Percentiles rank a stretch among this genome's conserved stretches.
Conservation (phyloP, 2,329 filamentous ascomycete genomes). For the Sarocladium kiliense region DNA sequence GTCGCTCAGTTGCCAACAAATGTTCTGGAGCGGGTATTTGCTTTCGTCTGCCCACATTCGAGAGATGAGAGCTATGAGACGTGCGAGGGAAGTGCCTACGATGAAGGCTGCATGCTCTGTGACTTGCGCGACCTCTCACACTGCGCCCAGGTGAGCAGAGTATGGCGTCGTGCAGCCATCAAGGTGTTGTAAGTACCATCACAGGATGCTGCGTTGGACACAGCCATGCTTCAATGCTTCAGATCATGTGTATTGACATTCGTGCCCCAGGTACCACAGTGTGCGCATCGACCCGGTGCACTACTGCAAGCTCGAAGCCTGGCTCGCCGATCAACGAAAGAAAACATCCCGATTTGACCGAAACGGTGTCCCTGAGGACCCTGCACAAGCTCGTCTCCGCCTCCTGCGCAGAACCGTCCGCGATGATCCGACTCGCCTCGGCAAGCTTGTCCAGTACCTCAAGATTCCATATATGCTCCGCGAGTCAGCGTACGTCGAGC, state of each 20-base stretch:
- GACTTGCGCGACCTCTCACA: constrained; percentile 83
- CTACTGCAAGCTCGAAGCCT: constrained; percentile 83
- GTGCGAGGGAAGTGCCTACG: constrained; percentile 73
- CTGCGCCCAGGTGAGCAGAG: constrained; percentile 67
- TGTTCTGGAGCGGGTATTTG: constrained; percentile 74
- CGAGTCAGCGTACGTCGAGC: constrained; percentile 76
- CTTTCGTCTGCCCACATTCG: constrained; percentile 77
- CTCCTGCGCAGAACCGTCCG: constrained; percentile 79
- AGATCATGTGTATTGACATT: no score
- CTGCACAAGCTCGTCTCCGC: constrained; percentile 68
- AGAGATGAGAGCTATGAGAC: constrained; percentile 72
- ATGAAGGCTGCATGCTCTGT: constrained; percentile 87
- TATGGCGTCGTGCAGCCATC: constrained; percentile 57
- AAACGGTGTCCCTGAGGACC: constrained; percentile 76
- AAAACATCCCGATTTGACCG: constrained; percentile 67
- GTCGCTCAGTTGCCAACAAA: constrained; percentile 56
- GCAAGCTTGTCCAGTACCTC: constrained; percentile 67
- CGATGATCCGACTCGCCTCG: constrained; percentile 65
- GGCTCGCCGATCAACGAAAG: constrained; percentile 74
- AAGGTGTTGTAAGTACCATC: constrained; percentile 53
- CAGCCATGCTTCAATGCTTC: no score
- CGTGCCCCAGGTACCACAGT: constrained; percentile 65
- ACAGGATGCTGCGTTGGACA: no score
- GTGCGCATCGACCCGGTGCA: constrained; percentile 92
- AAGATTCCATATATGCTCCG: constrained; percentile 95